Evolutionary conservation across 2,329 filamentous ascomycete genomes (phyloP).

Genomic region (Aspergillus chevalieri): DNA sequence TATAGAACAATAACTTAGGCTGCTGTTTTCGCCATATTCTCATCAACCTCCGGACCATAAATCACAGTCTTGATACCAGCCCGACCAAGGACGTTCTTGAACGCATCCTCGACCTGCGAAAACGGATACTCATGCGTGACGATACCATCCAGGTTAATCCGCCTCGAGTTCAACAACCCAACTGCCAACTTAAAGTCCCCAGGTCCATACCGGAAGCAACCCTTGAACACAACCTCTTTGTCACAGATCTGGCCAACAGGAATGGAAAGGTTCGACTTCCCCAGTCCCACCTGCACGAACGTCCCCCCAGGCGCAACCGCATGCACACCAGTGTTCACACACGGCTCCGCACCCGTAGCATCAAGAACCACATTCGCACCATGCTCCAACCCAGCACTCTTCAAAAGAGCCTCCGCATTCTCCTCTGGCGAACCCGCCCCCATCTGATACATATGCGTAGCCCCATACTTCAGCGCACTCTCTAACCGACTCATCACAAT

Average conservation of each 20-base stretch:
- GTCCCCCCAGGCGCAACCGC: conserved; percentile 61
- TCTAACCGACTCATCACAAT: conserved; percentile 59
- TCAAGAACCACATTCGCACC: conserved; percentile 72
- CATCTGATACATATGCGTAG: conserved; percentile 49
- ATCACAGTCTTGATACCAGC: conserved; percentile 47
- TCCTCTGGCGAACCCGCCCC: conserved; percentile 57
- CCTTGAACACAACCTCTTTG: conserved; percentile 78
- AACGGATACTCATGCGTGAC: conserved; percentile 71
- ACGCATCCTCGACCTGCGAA: conserved; percentile 71
- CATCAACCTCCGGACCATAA: conserved; percentile 22
- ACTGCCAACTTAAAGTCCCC: conserved; percentile 80
- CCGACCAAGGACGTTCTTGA: conserved; percentile 72
- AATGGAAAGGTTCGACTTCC: conserved; percentile 63
- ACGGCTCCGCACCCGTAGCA: conserved; percentile 67
- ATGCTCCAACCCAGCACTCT: conserved; percentile 51
- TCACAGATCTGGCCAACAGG: conserved; percentile 70
- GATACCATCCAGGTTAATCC: conserved; percentile 67
- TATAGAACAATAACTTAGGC: neutral
- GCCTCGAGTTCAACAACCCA: conserved; percentile 56
- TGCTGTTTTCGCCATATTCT: conserved; percentile 8
- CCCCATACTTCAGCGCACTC: conserved; percentile 64
- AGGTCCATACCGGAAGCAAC: conserved; percentile 77
- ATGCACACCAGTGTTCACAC: conserved; percentile 65
- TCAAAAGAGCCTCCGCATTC: conserved; percentile 62
- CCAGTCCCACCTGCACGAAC: conserved; percentile 81